A percentile compares a stretch with the other conserved stretches of the same genome.
These are phyloP conservation scores for Huntiella bhutanensis DNA, from an alignment of 2,329 filamentous ascomycete genomes.

Conservation along the genomic window DNA sequence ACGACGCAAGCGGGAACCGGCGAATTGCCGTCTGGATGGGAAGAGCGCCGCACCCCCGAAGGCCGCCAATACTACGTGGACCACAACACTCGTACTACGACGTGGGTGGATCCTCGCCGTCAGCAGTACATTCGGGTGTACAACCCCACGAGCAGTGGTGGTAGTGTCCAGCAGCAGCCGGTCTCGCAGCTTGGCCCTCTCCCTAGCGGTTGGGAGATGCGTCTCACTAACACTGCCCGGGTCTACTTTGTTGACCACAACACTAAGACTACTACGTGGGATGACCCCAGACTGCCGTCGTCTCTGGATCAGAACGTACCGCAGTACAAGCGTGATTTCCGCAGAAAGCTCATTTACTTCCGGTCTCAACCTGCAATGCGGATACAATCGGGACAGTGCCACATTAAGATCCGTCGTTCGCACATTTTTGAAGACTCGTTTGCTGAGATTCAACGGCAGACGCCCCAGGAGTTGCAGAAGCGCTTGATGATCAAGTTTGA, in stretches of 20 bases:
- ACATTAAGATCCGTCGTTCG: constrained; percentile 89
- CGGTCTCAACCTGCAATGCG: constrained; percentile 89
- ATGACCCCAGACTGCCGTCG: constrained; percentile 84
- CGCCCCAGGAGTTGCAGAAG: constrained; percentile 91
- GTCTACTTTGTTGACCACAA: constrained; percentile 99
- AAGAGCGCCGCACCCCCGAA: constrained; percentile 88
- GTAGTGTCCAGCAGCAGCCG: constrained; percentile 87
- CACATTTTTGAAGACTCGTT: constrained; percentile 99
- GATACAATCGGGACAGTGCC: constrained; percentile 88
- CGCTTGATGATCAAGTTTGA: constrained; percentile 99
- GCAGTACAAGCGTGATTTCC: constrained; percentile 98
- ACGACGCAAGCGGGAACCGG: constrained; percentile 83
- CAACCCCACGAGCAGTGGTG: constrained; percentile 64
- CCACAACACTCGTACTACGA: constrained; percentile 93
- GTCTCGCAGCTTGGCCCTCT: constrained; percentile 90
- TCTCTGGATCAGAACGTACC: constrained; percentile 96
- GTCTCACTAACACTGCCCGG: constrained; percentile 87
- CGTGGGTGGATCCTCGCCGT: constrained; percentile 91
- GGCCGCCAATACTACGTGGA: constrained; percentile 93
- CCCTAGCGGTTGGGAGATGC: constrained; percentile 98
- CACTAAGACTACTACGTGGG: constrained; percentile 98
- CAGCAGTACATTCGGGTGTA: constrained; percentile 99
- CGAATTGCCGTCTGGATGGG: constrained; percentile 89
- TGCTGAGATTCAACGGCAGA: constrained; percentile 93
- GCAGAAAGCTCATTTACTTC: constrained; percentile 97